Evolutionary conservation across 148 eudicot genomes (phyloP), one percentile per base, ranked within the genome.

Genomic region (Camellia lanceoleosa): DNA sequence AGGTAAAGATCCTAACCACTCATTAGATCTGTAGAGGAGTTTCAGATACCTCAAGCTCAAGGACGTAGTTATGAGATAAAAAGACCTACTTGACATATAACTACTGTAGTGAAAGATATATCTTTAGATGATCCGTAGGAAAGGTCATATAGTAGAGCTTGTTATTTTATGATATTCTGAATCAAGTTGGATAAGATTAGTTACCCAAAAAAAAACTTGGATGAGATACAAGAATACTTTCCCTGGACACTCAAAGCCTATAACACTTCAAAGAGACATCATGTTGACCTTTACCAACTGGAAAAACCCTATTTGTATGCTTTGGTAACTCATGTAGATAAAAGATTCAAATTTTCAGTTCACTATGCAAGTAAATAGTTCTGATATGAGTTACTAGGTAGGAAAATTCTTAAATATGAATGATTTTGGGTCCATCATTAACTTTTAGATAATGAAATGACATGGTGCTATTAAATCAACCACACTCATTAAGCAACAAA

Each of bases 301-400:
- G 38, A 1, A 62, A 62, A 71, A 23, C 9, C 44, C 62, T 13
- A 23, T 23, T 52, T 23, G 11, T 16, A 14, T 58, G 64, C 63
- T 55, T 74, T 11, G 19, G 43, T 7, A 30, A 16, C 19, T 56
- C n/a, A 23, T 38, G 63, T 23, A 23, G 43, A 38, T 55, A 44
- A 38, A 72, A 55, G 46, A 42, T 73, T 3, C 7, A 55, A 62
- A 62, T 74, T 42, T 76, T 9, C 69, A 61, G 68, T 61, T 61
- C 2, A 44, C 61, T 13, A 6, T 71, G 14, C n/a, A 72, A 12
- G 19, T 52, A 72, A 72, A 13, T 20, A 18, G 62, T 52, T 38
- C 44, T 51, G 61, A 13, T 6, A 20, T 12, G n/a, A 41, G 64
- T 56, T 44, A 58, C 14, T 5, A 14, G 23, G 43, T 64, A 47